phyloP scores from a whole-genome alignment of 148 eudicot species.

The Euryodendron excelsum region DNA sequence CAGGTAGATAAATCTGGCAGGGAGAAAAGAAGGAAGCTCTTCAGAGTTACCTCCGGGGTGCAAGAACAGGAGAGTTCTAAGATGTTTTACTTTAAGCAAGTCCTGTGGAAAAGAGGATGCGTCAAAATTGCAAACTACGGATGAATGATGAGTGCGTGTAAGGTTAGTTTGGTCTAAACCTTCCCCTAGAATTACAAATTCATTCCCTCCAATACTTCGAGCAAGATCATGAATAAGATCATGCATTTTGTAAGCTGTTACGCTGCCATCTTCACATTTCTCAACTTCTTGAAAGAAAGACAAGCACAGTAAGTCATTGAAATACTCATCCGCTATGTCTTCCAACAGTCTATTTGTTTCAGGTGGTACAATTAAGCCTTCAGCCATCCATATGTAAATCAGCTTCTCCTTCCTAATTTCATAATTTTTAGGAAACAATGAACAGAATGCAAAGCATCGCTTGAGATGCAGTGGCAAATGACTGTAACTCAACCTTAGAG shows the following conservation, averaged over 20 bases:
- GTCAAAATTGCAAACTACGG: background rate
- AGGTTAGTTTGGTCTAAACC: background rate
- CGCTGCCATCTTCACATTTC: background rate
- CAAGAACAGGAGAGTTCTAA: conserved; percentile 20
- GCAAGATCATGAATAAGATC: conserved; percentile 21
- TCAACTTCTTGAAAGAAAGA: conserved; percentile 21
- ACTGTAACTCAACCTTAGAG: conserved; percentile 24
- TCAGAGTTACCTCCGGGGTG: background rate
- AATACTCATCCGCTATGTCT: conserved; percentile 19
- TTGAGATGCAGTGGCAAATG: conserved; percentile 21
- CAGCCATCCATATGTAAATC: conserved; percentile 25
- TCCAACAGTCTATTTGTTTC: conserved; percentile 10
- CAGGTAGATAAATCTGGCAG: conserved; percentile 12
- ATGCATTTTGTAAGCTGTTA: conserved; percentile 11
- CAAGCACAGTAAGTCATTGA: conserved; percentile 14
- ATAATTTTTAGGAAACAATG: conserved; percentile 13
- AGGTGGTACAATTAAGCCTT: conserved; percentile 9
- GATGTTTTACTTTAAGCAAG: conserved; percentile 9
- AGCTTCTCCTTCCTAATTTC: conserved; percentile 20
- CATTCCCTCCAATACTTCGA: background rate
- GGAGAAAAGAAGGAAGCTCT: background rate
- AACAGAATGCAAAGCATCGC: conserved; percentile 26
- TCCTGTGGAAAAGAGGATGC: background rate
- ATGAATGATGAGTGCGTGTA: conserved; percentile 11
- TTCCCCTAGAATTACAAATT: conserved; percentile 11